Evolutionary conservation across 208 protist species (phyloP).

Genomic region (Wallacemonas sp.): DNA sequence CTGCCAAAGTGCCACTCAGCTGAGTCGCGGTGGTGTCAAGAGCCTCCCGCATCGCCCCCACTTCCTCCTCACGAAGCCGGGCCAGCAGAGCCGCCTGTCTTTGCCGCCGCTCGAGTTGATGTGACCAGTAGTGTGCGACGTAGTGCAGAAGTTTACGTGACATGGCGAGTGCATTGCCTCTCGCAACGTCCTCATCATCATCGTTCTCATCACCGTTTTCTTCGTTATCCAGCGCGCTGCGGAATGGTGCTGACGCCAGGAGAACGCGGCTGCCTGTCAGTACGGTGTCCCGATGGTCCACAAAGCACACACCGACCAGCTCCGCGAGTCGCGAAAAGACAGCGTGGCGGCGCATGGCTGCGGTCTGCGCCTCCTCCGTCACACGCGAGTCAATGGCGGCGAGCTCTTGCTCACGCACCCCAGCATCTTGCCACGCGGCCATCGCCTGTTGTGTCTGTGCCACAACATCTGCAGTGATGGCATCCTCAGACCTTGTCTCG

Average conservation of each 20-base stretch:
- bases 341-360: neutral
- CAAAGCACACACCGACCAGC: constrained; percentile 8
- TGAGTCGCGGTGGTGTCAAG: constrained; percentile 30
- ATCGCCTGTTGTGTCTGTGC: constrained; percentile 5
- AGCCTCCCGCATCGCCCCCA: constrained; percentile 36
- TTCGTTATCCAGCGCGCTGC: neutral
- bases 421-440: neutral
- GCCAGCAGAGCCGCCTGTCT: constrained; percentile 16
- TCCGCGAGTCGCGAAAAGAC: neutral
- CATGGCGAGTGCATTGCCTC: no score
- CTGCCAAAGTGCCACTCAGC: constrained; percentile 33
- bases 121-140: neutral
- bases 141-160: neutral
- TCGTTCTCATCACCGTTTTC: neutral
- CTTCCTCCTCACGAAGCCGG: constrained; percentile 32
- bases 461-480: neutral
- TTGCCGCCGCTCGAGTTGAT: neutral
- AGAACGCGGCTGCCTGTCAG: constrained; percentile 1
- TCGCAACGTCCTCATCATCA: constrained; percentile 1
- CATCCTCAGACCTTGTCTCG: neutral
- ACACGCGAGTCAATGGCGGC: neutral
- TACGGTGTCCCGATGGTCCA: constrained; percentile 4
- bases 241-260: neutral
- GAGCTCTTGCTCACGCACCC: neutral
- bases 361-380: neutral